phyloP scores from a whole-genome alignment of 2,329 filamentous ascomycete species.

The Raffaelea albimanens region DNA sequence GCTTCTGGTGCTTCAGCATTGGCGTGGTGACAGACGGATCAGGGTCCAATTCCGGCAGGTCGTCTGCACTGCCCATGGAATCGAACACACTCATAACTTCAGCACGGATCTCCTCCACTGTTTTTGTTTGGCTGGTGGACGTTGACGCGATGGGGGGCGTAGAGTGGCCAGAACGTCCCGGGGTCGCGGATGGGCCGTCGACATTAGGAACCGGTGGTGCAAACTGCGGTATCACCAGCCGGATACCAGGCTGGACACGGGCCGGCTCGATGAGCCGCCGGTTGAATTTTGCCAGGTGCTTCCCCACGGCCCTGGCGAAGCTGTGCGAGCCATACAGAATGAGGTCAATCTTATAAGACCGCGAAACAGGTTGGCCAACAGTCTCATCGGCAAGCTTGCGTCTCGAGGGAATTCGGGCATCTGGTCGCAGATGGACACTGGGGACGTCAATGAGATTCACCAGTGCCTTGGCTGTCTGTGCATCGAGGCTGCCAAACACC shows the following conservation, averaged over 20 bases:
- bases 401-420: slow-evolving; percentile 60
- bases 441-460: slow-evolving; percentile 63
- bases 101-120: slow-evolving; percentile 75
- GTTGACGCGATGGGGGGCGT: slow-evolving; percentile 15
- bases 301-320: slow-evolving; percentile 56
- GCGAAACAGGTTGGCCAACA: slow-evolving; percentile 52
- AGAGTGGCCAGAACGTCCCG: no score
- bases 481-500: slow-evolving; percentile 69
- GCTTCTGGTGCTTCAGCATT: slow-evolving; percentile 78
- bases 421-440: slow-evolving; percentile 55
- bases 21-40: slow-evolving; percentile 51
- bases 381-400: slow-evolving; percentile 54
- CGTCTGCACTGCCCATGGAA: slow-evolving; percentile 64
- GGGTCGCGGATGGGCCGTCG: no score
- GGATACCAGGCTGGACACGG: slow-evolving; percentile 56
- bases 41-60: slow-evolving; percentile 65
- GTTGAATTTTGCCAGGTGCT: slow-evolving; percentile 54
- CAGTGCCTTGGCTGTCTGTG: slow-evolving; percentile 56
- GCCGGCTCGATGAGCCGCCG: slow-evolving; percentile 59
- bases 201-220: slow-evolving; percentile 17
- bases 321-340: slow-evolving; percentile 72
- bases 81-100: slow-evolving; percentile 87
- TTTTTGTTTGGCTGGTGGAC: slow-evolving; percentile 38
- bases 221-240: slow-evolving; percentile 60
- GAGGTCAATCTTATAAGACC: slow-evolving; percentile 54